Base-by-base conservation (phyloP, 225 moss, liverwort and hornwort species). In the Ulota crispa region DNA sequence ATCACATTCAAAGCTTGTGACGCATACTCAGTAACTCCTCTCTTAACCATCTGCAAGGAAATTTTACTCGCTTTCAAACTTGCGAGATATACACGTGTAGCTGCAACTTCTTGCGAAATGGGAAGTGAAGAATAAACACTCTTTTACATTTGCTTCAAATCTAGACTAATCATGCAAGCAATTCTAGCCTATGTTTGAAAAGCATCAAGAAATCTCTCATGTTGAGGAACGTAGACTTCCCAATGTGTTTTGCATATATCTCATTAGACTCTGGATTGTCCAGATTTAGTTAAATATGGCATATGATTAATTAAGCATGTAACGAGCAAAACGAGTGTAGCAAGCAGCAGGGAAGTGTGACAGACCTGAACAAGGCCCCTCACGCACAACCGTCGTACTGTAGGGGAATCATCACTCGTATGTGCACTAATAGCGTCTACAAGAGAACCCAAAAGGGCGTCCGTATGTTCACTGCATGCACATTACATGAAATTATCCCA, bases 1-100 rank as follows among this genome's bases (percentile, higher is more conserved):
- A 97, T 97, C 64, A 94, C 95, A 85, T 92, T 94, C 79, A 97
- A 84, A 37, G 94, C 90, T 86, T 97, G 94, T 67, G 95, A 86
- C 55, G 90, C 93, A 85, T 89, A 95, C 59, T 81, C 91, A 73
- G 81, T 86, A 59, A 89, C 75, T 73, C 92, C 94, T 77, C 91
- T 88, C 80, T 80, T 80, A 32, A 94, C 90, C 81, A 95, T 90
- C 97, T 97, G 92, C 85, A 55, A 79, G 54, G 30, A 64, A 47
- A 27, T 18, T 36, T 62, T 14, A 76, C 24, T 67, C 3, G 1
- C 18, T 36, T 77, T 21, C 54, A 42, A 65, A 23, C 13, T 71
- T 65, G 5, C 23, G 14, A 24, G n/a, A 28, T 79, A 61, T 37
- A 52, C 27, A 72, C 13, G 26, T 6, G 4, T 59, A 69, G 30